Evolutionary conservation across 2,329 filamentous ascomycete species (phyloP), one percentile per base, ranked within the genome.

Genomic region (Thielaviopsis euricoi): DNA sequence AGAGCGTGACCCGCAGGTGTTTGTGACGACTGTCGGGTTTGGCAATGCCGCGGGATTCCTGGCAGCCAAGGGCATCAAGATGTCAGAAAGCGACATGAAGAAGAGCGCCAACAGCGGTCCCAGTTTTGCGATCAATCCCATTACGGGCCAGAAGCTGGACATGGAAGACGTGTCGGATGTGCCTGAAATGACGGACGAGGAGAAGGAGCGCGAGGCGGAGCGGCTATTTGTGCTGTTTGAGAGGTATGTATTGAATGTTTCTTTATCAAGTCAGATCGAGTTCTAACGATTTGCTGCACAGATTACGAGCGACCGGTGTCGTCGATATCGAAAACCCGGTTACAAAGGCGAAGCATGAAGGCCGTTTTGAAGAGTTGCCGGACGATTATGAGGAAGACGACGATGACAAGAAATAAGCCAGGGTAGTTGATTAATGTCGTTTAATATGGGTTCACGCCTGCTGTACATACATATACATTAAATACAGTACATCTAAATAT

Each of bases 181-280:
- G 12, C 81, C 82, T 1, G 81, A 86, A 53, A 95, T 97, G 91
- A 93, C 86, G 0, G 75, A 87, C 52, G 89, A 90, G 63, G 91
- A 97, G 72, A 96, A 91, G 69, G 87, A 95, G 69, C 77, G 87
- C 59, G 93, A 98, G 67, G 91, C 90, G 0, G 91, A 96, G 70
- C 80, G 82, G 58, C 70, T 96, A 0, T 96, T 94, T 71, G 89
- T 95, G 13, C 73, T 96, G 2, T 96, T 96, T 70, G 89, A 96
- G 70, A 79, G 87, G 85, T 86, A 72, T 62, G 72, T 63, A 9
- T 29, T n/a, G 21, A 21, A 15, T 3, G 19, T 37, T 17, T 33
- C n/a, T n/a, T n/a, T n/a, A n/a, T 9, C 26, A 51, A 22, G 26
- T n/a, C n/a, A 23, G 3, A 21, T 21, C 19, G 6, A 13, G 6